Evolutionary conservation across 108 stramenopile species (phyloP), one percentile per base, ranked within the genome.

Genomic region (Aureococcus anophagefferens): DNA sequence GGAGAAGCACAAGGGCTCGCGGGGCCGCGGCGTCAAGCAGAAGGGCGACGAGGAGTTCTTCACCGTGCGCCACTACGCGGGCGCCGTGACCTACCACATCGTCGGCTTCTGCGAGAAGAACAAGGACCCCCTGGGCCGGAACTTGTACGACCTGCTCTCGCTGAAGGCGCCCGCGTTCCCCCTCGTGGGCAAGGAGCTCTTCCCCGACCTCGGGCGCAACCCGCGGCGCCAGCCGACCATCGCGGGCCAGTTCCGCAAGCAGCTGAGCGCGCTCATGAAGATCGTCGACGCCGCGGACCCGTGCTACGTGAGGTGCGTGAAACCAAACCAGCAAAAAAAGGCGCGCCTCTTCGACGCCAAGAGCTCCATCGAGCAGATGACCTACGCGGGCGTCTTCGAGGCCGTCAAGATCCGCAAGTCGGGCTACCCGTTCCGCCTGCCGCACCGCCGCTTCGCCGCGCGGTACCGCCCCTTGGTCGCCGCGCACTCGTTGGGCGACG

Each of bases 381-480:
- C 79, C 46, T 83, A 83, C 72, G 72, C 73, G 30, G 86, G 86
- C 37, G 86, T 87, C 18, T 68, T 87, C 40, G 87, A 87, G 70
- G 83, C 83, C 30, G 87, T 87, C 30, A 75, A 83, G 16, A 83
- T 87, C 29, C 81, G 83, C n/a, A 63, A 83, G 28, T 74, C 79
- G 11, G 87, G 87, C 32, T 87, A 77, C 66, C 87, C 87, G 28
- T 81, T 86, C 14, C 81, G 87, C 28, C 75, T 85, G 21, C 51
- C 81, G 46, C 80, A 84, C 76, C 76, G 46, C 33, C 81, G 77
- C 62, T 85, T 85, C 71, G 33, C 40, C 37, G 37, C 34, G 66
- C 72, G 30, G 15, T 72, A 62, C 62, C 16, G n/a, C 62, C 4
- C 28, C 14, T 5, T n/a, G 4, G 11, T 62, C 18, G 62, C 62